Conservation (phyloP, 768 basidiomycete genomes). For the Termitomyces sp. region DNA sequence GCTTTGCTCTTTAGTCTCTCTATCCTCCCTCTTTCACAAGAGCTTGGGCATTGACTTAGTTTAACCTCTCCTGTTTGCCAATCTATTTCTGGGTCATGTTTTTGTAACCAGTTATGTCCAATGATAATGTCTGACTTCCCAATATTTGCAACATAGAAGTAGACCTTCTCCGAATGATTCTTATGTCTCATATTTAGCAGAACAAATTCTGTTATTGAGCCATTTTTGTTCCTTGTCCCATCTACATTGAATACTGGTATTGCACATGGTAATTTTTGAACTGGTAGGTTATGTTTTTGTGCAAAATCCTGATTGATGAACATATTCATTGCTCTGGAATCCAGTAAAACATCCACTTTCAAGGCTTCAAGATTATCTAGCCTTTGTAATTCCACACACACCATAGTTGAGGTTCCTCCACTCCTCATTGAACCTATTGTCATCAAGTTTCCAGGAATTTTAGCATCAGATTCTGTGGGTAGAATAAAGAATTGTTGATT, state of each 20-base stretch:
- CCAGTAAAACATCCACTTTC: not conserved
- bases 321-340: not conserved
- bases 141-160: slow-evolving; percentile 3
- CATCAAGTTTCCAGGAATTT: too few species aligned
- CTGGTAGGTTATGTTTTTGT: not conserved
- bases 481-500: too few species aligned
- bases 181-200: not conserved
- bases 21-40: not conserved
- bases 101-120: slow-evolving; percentile 4
- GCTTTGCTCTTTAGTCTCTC: not conserved
- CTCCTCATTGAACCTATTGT: too few species aligned
- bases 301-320: too few species aligned
- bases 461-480: too few species aligned
- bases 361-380: not conserved
- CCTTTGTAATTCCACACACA: not conserved
- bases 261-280: not conserved
- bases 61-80: not conserved
- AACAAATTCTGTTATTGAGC: not conserved
- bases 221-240: slow-evolving; percentile 1
- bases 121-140: not conserved
- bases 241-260: slow-evolving; percentile 1
- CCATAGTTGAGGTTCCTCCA: not conserved
- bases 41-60: not conserved
- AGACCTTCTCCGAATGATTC: not conserved
- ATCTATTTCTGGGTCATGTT: not conserved